Conservation (phyloP, 1,284 basidiomycete species). For the Trametes hirsuta region DNA sequence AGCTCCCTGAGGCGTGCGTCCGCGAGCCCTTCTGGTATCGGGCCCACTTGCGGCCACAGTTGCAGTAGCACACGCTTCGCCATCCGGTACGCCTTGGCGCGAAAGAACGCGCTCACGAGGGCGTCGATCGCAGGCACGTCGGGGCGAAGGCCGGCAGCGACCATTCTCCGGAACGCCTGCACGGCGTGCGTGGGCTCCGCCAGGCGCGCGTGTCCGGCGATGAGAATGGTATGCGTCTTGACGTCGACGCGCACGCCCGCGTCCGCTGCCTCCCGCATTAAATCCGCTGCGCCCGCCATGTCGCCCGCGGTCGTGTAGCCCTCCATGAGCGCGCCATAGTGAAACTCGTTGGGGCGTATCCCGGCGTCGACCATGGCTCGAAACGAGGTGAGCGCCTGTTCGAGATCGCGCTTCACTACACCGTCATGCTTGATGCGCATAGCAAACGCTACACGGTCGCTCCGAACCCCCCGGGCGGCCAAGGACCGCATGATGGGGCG, state of each 20-base stretch:
- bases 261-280: constrained; percentile 53
- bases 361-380: constrained; percentile 62
- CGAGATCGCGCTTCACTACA: constrained; percentile 51
- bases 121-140: constrained; percentile 72
- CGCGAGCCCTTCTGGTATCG: constrained; percentile 54
- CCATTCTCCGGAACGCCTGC: constrained; percentile 62
- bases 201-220: constrained; percentile 63
- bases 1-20: constrained; percentile 48
- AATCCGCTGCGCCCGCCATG: constrained; percentile 50
- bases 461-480: constrained; percentile 47
- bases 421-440: constrained; percentile 66
- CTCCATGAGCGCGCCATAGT: constrained; percentile 72
- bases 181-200: constrained; percentile 58
- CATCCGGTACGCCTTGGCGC: constrained; percentile 49
- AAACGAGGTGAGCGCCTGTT: constrained; percentile 55
- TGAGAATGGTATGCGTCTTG: constrained; percentile 74
- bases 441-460: constrained; percentile 58
- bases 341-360: constrained; percentile 66
- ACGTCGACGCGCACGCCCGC: constrained; percentile 57
- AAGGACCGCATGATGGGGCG: constrained; percentile 53
- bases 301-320: constrained; percentile 60
- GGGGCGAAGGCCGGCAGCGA: constrained; percentile 60
- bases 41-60: constrained; percentile 67
- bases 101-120: constrained; percentile 66
- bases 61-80: constrained; percentile 58